Evolutionary conservation across 2,329 filamentous ascomycete genomes (phyloP).

Genomic region (Xylaria sp.): DNA sequence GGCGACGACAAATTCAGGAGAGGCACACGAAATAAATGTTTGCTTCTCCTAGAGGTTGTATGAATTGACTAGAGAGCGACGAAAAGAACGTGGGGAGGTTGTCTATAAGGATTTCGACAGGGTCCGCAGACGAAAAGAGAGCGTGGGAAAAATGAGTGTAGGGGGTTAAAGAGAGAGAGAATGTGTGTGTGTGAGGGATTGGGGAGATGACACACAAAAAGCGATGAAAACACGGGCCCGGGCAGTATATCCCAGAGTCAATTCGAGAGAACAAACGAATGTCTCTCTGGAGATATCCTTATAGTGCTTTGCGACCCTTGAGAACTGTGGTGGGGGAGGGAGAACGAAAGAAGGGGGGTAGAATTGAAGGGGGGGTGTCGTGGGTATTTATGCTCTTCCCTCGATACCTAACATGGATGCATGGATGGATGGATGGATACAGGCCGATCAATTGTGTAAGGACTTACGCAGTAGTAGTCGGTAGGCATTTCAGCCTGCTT

Average conservation of each 20-base stretch:
- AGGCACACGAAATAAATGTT: conserved; percentile 43
- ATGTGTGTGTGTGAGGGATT: conserved; percentile 37
- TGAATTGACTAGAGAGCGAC: conserved; percentile 59
- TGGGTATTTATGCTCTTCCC: conserved; percentile 53
- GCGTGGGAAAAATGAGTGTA: conserved; percentile 48
- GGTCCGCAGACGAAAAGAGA: conserved; percentile 43
- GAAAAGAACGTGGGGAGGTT: conserved; percentile 59
- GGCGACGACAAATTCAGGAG: conserved; percentile 46
- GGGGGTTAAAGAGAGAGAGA: conserved; percentile 37
- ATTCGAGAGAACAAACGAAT: conserved; percentile 56
- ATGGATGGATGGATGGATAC: not conserved
- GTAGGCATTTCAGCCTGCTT: conserved; percentile 32
- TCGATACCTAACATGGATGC: not conserved
- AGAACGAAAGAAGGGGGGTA: conserved; percentile 58
- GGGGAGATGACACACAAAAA: conserved; percentile 51
- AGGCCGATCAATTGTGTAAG: not conserved
- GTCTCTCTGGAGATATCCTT: conserved; percentile 64
- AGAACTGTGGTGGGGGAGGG: conserved; percentile 65
- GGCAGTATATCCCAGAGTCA: conserved; percentile 55
- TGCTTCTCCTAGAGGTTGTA: conserved; percentile 33
- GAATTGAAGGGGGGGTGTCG: conserved; percentile 50
- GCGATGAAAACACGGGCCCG: conserved; percentile 63
- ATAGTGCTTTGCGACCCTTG: conserved; percentile 68
- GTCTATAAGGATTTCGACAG: conserved; percentile 37
- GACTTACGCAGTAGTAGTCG: not conserved